Conservation (phyloP, 1,284 basidiomycete species). For the Ceratobasidium sp. region DNA sequence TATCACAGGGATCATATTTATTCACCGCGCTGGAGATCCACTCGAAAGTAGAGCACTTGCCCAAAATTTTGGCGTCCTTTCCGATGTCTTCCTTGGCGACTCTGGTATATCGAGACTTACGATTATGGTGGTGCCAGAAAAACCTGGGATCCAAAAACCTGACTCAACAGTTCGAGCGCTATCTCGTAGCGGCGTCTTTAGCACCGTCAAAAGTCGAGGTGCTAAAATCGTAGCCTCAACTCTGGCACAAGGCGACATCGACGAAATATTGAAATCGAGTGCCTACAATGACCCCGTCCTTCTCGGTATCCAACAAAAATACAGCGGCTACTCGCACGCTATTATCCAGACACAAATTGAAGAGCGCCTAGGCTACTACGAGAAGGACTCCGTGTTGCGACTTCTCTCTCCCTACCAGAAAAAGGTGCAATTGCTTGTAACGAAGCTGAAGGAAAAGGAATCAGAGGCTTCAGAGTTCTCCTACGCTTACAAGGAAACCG, state of each 20-base stretch:
- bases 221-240: neutral
- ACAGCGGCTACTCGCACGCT: neutral
- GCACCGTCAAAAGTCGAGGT: neutral
- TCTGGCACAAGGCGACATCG: neutral
- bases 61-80: slow-evolving; percentile 16
- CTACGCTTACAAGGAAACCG: neutral
- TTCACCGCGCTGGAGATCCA: slow-evolving; percentile 9
- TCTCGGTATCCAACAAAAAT: neutral
- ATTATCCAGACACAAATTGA: neutral
- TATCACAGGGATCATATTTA: slow-evolving; percentile 7
- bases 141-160: neutral
- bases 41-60: neutral
- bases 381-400: no score
- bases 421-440: neutral
- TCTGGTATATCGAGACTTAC: neutral
- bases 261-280: neutral
- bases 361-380: neutral
- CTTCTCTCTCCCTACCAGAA: neutral
- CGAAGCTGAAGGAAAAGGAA: neutral
- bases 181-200: neutral
- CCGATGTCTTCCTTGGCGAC: slow-evolving; percentile 10
- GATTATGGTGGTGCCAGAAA: slow-evolving; percentile 2
- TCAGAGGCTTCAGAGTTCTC: neutral
- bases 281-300: neutral
- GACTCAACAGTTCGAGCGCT: neutral